Base-by-base conservation (phyloP, 805 yeast genomes). In the Cyberlindnera maclurae region DNA sequence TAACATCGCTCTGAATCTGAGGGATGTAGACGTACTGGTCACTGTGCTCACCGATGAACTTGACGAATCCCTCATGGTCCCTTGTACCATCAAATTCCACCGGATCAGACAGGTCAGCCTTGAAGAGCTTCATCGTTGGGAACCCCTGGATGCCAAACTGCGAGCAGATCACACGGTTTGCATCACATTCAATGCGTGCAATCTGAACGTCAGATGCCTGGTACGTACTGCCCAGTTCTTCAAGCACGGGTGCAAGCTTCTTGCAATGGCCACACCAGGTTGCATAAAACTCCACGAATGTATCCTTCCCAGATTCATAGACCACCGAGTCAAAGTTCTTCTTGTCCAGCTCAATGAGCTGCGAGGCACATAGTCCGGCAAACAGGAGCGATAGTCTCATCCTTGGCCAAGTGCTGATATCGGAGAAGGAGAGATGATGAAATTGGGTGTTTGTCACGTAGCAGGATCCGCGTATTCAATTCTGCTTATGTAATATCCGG, bases 231-330 rank as follows among this genome's bases (percentile, higher is more conserved):
- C 89, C 96, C 49, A 93, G 71, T 57, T 88, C 89, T 54, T 84
- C 94, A 70, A 80, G 87, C 41, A 70, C 71, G 52, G 96, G 96
- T 33, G 88, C 90, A 58, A 89, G 71, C 59, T 73, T 85, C 71
- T 86, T 86, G 71, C 96, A 87, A 71, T 88, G 96, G 35, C 95
- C 88, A 70, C 96, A 88, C 96, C 96, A 89, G 59, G 95, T 88
- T 36, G 97, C 97, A 58, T 85, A 90, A 67, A 88, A 90, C 67
- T 86, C 83, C 46, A 86, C 85, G 45, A 87, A 70, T 9, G 89
- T 73, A 51, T 79, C 82, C 68, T 82, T 82, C 26, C 73, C 78
- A 5, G 82, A 71, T 33, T 76, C 71, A 38, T 71, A 60, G 13
- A 77, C 82, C 31, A 75, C 58, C 13, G 69, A 72, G 37, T 75